These are phyloP conservation scores for Alternaria arborescens DNA, from an alignment of 2,329 filamentous ascomycete species.

Conservation along the genomic window DNA sequence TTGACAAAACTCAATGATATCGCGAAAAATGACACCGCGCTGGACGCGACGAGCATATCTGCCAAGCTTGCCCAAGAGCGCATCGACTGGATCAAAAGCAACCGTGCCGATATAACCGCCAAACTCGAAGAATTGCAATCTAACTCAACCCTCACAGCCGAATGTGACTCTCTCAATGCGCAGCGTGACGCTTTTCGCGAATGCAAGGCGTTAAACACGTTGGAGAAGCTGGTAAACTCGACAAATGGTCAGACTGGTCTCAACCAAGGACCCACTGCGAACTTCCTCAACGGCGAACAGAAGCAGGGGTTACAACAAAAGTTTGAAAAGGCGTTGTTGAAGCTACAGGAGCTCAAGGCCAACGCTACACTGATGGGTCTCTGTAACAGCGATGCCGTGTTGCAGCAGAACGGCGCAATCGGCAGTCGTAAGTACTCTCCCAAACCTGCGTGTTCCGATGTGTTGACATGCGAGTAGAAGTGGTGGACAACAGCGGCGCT, in stretches of 20 bases:
- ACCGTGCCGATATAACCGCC: conserved; percentile 29
- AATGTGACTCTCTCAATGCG: conserved; percentile 36
- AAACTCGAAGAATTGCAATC: conserved; percentile 31
- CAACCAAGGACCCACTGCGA: conserved; percentile 21
- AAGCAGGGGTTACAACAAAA: conserved; percentile 34
- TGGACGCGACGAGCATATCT: conserved; percentile 32
- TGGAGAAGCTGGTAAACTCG: conserved; percentile 31
- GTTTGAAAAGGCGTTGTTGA: conserved; percentile 34
- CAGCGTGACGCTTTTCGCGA: conserved; percentile 26
- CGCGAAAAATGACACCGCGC: conserved; percentile 36
- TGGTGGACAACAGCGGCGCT: conserved; percentile 20
- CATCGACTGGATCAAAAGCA: conserved; percentile 23
- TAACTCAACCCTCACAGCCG: conserved; percentile 35
- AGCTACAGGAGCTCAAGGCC: conserved; percentile 31
- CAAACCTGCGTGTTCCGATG: background rate
- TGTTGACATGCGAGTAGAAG: conserved; percentile 12
- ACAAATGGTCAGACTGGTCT: conserved; percentile 33
- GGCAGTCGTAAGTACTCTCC: conserved; percentile 2
- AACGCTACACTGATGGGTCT: conserved; percentile 39
- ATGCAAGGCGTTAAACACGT: conserved; percentile 32
- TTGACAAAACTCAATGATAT: conserved; percentile 35
- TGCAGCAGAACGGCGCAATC: conserved; percentile 18
- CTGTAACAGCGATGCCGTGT: conserved; percentile 16
- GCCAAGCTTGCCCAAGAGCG: conserved; percentile 18
- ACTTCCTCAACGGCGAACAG: conserved; percentile 33